phyloP scores from a whole-genome alignment of 495 filamentous ascomycete species.

The Penicillium arizonense region DNA sequence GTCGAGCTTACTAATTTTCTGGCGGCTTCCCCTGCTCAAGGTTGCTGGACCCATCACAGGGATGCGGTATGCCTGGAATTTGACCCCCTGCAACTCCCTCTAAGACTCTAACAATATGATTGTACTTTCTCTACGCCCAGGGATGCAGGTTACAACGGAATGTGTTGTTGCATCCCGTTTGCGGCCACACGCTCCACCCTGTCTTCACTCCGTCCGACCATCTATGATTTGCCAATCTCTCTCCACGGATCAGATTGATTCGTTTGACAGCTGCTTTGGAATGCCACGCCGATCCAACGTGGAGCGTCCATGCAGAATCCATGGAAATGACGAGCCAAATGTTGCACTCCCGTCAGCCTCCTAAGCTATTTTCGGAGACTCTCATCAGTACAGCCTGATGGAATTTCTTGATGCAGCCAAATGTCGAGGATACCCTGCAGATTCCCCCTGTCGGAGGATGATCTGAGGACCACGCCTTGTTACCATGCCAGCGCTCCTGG shows the following conservation, averaged over 20 bases:
- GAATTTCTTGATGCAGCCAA: conserved; percentile 11
- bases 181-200: conserved; percentile 8
- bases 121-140: conserved; percentile 3
- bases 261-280: conserved; percentile 21
- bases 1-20: too few species aligned
- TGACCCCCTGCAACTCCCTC: too few species aligned
- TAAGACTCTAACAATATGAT: not conserved
- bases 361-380: not conserved
- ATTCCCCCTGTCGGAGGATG: conserved; percentile 8
- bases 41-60: too few species aligned
- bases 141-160: conserved; percentile 20
- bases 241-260: not conserved
- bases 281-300: conserved; percentile 17
- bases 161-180: conserved; percentile 21
- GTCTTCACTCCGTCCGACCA: not conserved
- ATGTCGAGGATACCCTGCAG: not conserved
- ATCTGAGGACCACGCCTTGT: conserved; percentile 21
- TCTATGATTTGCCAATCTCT: conserved; percentile 6
- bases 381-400: not conserved
- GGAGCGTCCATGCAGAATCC: conserved; percentile 9
- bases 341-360: conserved; percentile 9
- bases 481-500: conserved; percentile 27
- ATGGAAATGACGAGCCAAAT: conserved; percentile 12
- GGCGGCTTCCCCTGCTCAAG: too few species aligned
- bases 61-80: too few species aligned